Evolutionary conservation across 2,329 filamentous ascomycete genomes (phyloP).

Genomic region (Xylogone sp.): DNA sequence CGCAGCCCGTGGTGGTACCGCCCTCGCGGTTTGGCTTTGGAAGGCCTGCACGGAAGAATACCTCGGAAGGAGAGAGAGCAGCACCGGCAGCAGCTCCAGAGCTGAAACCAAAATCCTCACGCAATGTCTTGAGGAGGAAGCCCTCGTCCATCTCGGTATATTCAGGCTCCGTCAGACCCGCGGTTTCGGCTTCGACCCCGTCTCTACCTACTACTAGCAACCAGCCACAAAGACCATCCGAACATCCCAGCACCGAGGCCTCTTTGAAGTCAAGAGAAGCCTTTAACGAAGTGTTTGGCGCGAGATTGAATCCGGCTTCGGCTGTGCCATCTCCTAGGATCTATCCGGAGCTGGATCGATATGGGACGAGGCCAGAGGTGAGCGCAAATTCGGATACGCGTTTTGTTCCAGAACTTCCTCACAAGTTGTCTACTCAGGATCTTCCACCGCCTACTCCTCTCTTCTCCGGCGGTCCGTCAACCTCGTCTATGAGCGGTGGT

Average conservation of each 20-base stretch:
- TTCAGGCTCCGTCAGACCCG: slow-evolving; percentile 10
- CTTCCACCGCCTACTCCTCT: slow-evolving; percentile 65
- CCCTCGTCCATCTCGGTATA: slow-evolving; percentile 43
- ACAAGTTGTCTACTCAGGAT: slow-evolving; percentile 58
- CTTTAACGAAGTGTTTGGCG: slow-evolving; percentile 37
- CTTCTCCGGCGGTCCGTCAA: slow-evolving; percentile 44
- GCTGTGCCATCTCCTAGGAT: slow-evolving; percentile 35
- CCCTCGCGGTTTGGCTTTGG: slow-evolving; percentile 21
- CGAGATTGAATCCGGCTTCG: slow-evolving; percentile 12
- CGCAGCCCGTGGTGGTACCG: slow-evolving; percentile 1
- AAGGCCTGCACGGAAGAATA: slow-evolving; percentile 11
- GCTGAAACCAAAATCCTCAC: slow-evolving; percentile 26
- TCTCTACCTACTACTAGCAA: neutral
- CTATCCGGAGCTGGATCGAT: slow-evolving; percentile 57
- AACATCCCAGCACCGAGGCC: slow-evolving; percentile 14
- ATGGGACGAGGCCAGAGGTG: slow-evolving; percentile 44
- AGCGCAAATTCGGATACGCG: slow-evolving; percentile 26
- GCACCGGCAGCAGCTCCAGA: slow-evolving; percentile 9
- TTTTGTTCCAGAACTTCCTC: slow-evolving; percentile 43
- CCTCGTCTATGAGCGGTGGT: slow-evolving; percentile 37
- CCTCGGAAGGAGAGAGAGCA: slow-evolving; percentile 1
- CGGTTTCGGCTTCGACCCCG: slow-evolving; percentile 14
- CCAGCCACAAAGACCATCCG: slow-evolving; percentile 11
- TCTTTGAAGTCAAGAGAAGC: slow-evolving; percentile 23
- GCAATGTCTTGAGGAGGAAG: slow-evolving; percentile 47